These are phyloP conservation scores for Xylaria intraflava DNA, from an alignment of 495 filamentous ascomycete genomes.

Conservation along the genomic window DNA sequence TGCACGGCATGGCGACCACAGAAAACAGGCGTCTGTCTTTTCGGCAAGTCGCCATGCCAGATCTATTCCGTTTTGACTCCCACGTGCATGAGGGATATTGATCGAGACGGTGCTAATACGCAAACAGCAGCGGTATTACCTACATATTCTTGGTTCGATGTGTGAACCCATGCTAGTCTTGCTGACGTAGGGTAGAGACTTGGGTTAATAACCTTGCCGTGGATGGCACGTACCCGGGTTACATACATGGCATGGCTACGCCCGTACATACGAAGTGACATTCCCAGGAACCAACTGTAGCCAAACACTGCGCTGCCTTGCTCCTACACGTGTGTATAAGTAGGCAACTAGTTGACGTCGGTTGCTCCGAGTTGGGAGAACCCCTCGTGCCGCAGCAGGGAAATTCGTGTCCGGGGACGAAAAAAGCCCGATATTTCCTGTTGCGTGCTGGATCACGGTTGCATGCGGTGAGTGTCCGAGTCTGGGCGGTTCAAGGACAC, in stretches of 20 bases:
- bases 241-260: too few species aligned
- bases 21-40: neutral
- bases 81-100: conserved; percentile 9
- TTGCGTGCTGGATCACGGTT: neutral
- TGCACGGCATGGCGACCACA: conserved; percentile 6
- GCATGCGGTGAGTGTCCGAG: conserved; percentile 5
- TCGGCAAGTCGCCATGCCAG: neutral
- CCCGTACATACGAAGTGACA: too few species aligned
- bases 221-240: too few species aligned
- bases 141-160: neutral
- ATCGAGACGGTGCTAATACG: neutral
- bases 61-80: conserved; percentile 6
- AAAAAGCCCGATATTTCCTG: neutral
- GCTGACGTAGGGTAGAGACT: neutral
- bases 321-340: too few species aligned
- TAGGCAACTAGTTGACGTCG: neutral
- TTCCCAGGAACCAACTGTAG: too few species aligned
- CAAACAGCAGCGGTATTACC: neutral
- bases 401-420: neutral
- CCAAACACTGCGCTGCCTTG: too few species aligned
- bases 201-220: too few species aligned
- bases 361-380: neutral
- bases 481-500: neutral
- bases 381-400: too few species aligned
- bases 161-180: neutral